These are phyloP conservation scores for Colletotrichum australisinense DNA, from an alignment of 2,329 filamentous ascomycete species.

Conservation along the genomic window DNA sequence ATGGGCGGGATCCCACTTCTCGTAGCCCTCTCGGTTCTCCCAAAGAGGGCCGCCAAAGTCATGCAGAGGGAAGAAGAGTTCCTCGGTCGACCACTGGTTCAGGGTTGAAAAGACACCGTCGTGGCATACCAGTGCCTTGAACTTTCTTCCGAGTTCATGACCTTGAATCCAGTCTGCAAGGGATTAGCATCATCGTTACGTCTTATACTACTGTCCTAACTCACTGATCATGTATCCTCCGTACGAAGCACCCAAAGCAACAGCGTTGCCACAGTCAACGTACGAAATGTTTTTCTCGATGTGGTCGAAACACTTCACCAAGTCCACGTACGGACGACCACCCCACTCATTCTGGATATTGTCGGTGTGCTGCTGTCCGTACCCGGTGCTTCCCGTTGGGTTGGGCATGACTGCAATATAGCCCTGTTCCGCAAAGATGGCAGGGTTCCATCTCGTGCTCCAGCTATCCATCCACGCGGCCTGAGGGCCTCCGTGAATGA, in stretches of 20 bases:
- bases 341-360: constrained; percentile 87
- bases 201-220: constrained; percentile 35
- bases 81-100: constrained; percentile 73
- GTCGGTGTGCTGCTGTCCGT: constrained; percentile 81
- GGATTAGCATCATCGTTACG: constrained; percentile 37
- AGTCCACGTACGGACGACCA: constrained; percentile 83
- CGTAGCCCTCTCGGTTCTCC: constrained; percentile 72
- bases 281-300: constrained; percentile 74
- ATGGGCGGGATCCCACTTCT: constrained; percentile 76
- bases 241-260: constrained; percentile 81
- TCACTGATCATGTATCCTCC: constrained; percentile 81
- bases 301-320: constrained; percentile 82
- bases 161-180: constrained; percentile 87
- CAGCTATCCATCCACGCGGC: constrained; percentile 80
- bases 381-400: constrained; percentile 85
- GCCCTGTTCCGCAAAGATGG: constrained; percentile 87
- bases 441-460: constrained; percentile 88
- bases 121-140: constrained; percentile 90
- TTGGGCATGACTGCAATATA: constrained; percentile 87
- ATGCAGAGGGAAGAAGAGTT: constrained; percentile 77
- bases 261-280: constrained; percentile 75
- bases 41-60: constrained; percentile 73
- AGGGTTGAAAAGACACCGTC: constrained; percentile 85
- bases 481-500: constrained; percentile 88
- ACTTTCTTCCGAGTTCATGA: constrained; percentile 81